A percentile compares a stretch with the other conserved stretches of the same genome.
Conservation (phyloP, 805 yeast genomes). For the Monosporozyma unispora region DNA sequence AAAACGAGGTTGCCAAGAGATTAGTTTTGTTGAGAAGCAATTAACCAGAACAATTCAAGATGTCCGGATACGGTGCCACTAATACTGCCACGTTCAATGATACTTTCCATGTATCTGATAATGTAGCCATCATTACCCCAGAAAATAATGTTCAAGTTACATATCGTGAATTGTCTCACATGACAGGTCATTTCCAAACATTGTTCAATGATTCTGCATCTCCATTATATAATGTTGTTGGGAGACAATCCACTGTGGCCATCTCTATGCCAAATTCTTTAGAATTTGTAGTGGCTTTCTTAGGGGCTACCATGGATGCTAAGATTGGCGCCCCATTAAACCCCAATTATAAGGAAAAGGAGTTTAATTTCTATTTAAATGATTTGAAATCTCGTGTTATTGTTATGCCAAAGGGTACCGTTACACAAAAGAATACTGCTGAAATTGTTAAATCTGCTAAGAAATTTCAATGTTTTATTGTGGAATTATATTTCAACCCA, state of each 20-base stretch:
- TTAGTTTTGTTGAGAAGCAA: not conserved
- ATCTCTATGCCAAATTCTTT: conserved; percentile 53
- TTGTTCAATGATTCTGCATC: conserved; percentile 35
- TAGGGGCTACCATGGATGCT: conserved; percentile 48
- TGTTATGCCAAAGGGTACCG: conserved; percentile 47
- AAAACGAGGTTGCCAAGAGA: too few species aligned
- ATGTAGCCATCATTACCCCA: conserved; percentile 40
- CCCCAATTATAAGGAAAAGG: conserved; percentile 49
- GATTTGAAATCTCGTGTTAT: conserved; percentile 52
- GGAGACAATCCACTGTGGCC: conserved; percentile 41
- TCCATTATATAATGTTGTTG: conserved; percentile 32
- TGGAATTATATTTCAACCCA: conserved; percentile 43
- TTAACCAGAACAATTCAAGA: not conserved
- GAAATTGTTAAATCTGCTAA: conserved; percentile 45
- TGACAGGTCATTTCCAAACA: conserved; percentile 42
- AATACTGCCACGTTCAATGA: conserved; percentile 33
- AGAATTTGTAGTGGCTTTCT: conserved; percentile 48
- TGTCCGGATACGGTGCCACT: conserved; percentile 2
- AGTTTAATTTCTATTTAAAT: conserved; percentile 54
- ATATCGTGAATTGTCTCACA: conserved; percentile 36
- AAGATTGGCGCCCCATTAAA: conserved; percentile 63
- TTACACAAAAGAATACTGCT: conserved; percentile 19
- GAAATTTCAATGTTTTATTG: conserved; percentile 38
- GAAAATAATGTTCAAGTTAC: conserved; percentile 36
- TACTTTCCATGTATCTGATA: conserved; percentile 31